Evolutionary conservation across 345 rosid species (phyloP), one percentile per base, ranked within the genome.

Genomic region (Cardamine chenopodiifolia): DNA sequence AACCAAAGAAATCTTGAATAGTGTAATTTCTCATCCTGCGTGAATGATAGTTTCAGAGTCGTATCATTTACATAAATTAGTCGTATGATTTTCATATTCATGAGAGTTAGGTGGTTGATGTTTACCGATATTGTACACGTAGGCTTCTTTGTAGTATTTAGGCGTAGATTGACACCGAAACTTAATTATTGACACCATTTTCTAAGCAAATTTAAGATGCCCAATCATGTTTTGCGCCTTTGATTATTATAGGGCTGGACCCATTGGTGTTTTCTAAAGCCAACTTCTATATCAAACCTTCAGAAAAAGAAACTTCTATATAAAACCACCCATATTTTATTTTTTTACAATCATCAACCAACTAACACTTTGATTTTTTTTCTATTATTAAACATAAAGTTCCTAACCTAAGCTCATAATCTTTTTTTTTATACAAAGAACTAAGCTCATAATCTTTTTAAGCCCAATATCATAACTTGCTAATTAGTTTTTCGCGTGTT

Each of bases 161-260:
- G 42, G 17, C 39, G 12, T 66, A 26, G 34, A 57, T 56, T 32
- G 72, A 7, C 14, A 53, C 57, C 70, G 54, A 61, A 61, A 54
- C 26, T 69, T 65, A 69, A 76, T 76, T 70, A 76, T 76, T 69
- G 70, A 26, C 14, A 26, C 18, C 31, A 62, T 54, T 35, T 14
- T 62, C 3, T 62, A 53, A 49, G 15, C 10, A 29, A 6, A 17
- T 61, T 17, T 40, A 75, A 44, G 26, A 23, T 44, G 69, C 14
- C 22, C 42, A 50, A 34, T 52, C 63, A 35, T 44, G 25, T 22
- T 4, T 7, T 6, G 13, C 29, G 48, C 53, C 14, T 28, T 44
- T 68, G 2, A 60, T 39, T 68, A 60, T 20, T 52, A 49, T 25
- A 25, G 18, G 7, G 15, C 20, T 32, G 66, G 66, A 54, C 13